phyloP scores from a whole-genome alignment of 257 asterid species.

The Eustoma russellianum region DNA sequence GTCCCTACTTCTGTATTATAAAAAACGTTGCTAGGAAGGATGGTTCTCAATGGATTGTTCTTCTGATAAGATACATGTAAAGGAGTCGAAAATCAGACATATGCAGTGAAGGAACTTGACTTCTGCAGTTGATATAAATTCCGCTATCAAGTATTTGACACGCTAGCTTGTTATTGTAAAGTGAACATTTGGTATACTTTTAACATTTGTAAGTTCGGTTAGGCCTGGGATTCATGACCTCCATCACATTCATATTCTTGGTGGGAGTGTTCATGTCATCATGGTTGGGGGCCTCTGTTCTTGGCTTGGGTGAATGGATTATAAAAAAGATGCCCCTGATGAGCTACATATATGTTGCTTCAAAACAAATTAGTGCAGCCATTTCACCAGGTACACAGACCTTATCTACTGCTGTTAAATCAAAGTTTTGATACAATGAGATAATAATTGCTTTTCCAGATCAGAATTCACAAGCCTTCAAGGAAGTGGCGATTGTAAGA shows the following conservation, averaged over 20 bases:
- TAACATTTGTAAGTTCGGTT: conserved; percentile 1
- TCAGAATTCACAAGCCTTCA: conserved; percentile 70
- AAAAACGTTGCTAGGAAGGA: background rate
- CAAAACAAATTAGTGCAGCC: conserved; percentile 76
- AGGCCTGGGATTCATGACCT: conserved; percentile 76
- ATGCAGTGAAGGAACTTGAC: no score
- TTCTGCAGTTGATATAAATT: no score
- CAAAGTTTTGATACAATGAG: background rate
- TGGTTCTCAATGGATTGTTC: no score
- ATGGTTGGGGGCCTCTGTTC: conserved; percentile 76
- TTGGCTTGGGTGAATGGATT: conserved; percentile 69
- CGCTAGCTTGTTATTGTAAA: no score
- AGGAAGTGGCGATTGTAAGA: conserved; percentile 70
- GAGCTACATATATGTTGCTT: conserved; percentile 68
- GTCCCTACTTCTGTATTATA: no score
- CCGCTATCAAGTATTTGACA: no score
- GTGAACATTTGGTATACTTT: background rate
- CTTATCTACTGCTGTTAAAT: background rate
- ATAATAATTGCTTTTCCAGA: conserved; percentile 23
- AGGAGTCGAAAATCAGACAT: no score
- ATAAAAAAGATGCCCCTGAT: conserved; percentile 73
- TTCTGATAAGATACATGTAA: no score
- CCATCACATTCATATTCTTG: conserved; percentile 64
- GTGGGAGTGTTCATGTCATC: conserved; percentile 84
- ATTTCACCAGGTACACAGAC: conserved; percentile 62